These are phyloP conservation scores for Geosmithia putterillii DNA, from an alignment of 2,329 filamentous ascomycete genomes.

Conservation along the genomic window DNA sequence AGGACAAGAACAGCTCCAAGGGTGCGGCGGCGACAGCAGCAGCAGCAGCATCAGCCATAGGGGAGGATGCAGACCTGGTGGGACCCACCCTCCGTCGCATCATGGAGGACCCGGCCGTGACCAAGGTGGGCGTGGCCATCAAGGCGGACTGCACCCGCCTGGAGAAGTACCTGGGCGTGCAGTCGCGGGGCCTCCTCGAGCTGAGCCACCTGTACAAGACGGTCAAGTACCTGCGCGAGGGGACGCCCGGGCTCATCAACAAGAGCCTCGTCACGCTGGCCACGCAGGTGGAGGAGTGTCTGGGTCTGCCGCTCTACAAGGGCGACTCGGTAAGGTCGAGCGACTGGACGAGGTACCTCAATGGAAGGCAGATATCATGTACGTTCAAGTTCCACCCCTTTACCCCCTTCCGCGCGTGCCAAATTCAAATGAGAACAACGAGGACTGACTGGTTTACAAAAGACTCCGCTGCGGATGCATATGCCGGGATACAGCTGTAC, in stretches of 20 bases:
- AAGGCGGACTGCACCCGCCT: slow-evolving; percentile 59
- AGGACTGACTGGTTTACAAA: neutral
- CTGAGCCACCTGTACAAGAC: slow-evolving; percentile 73
- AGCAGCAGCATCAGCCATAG: too few relatives aligned
- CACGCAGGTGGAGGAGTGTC: slow-evolving; percentile 54
- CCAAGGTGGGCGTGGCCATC: slow-evolving; percentile 69
- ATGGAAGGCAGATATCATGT: slow-evolving; percentile 56
- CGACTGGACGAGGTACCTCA: slow-evolving; percentile 58
- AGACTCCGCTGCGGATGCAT: slow-evolving; percentile 76
- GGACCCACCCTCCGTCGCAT: slow-evolving; percentile 58
- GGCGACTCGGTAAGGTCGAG: slow-evolving; percentile 55
- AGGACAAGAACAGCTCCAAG: slow-evolving; percentile 43
- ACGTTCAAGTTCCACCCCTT: too few relatives aligned
- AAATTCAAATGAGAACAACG: neutral
- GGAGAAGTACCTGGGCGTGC: slow-evolving; percentile 49
- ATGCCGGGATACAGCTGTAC: slow-evolving; percentile 65
- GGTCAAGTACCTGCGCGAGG: slow-evolving; percentile 49
- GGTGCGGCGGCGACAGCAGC: too few relatives aligned
- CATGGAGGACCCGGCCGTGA: slow-evolving; percentile 56
- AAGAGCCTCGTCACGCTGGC: slow-evolving; percentile 55
- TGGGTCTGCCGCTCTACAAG: slow-evolving; percentile 67
- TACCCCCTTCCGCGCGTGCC: neutral
- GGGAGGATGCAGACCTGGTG: too few relatives aligned
- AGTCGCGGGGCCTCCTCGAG: slow-evolving; percentile 60
- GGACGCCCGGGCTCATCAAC: slow-evolving; percentile 46